These are phyloP conservation scores for Globisporangium irregulare DNA, from an alignment of 352 stramenopile species.

Conservation along the genomic window DNA sequence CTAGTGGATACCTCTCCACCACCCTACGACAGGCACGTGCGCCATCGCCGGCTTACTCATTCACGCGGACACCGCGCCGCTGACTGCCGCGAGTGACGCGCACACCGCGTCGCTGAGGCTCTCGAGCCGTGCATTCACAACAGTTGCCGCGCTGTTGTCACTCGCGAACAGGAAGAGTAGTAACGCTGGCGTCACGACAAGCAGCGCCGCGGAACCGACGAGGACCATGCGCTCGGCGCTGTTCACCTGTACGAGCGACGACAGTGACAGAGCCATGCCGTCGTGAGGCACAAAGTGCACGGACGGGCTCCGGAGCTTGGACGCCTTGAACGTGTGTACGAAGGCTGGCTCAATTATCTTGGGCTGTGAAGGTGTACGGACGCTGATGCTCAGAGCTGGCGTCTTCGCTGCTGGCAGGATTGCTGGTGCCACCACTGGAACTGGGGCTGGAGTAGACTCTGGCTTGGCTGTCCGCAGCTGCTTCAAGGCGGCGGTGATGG, in stretches of 20 bases:
- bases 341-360: not conserved
- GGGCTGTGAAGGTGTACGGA: too few relatives aligned
- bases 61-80: not conserved
- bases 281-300: constrained; percentile 2
- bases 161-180: not conserved
- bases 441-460: too few relatives aligned
- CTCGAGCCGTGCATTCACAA: constrained; percentile 5
- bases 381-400: not conserved
- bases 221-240: constrained; percentile 10
- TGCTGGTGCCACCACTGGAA: too few relatives aligned
- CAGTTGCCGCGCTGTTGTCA: not conserved
- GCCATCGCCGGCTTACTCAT: too few relatives aligned
- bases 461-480: not conserved
- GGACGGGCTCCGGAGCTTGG: constrained; percentile 11
- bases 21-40: too few relatives aligned
- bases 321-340: not conserved
- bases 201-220: not conserved
- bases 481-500: not conserved
- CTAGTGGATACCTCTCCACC: too few relatives aligned
- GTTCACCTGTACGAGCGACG: constrained; percentile 1
- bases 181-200: constrained; percentile 3
- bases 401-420: too few relatives aligned
- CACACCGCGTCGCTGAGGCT: constrained; percentile 3
- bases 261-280: not conserved
- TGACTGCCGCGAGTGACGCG: constrained; percentile 5